Base-by-base conservation (phyloP, 352 stramenopile species). In the Globisporangium iwayamae region DNA sequence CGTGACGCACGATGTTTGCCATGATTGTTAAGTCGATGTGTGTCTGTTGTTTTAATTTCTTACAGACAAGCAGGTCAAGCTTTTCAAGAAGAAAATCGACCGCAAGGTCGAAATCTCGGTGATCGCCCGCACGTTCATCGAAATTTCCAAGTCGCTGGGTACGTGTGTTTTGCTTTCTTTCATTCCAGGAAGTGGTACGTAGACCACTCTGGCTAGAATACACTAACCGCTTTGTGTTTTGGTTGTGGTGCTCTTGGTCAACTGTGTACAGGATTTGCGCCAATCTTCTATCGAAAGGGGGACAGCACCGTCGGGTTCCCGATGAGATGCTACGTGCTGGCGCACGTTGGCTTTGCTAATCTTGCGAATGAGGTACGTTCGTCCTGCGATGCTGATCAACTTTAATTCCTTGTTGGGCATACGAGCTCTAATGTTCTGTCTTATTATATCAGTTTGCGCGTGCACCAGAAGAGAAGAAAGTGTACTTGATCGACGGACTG, bases 201-300 rank as follows among this genome's bases (percentile, higher is more conserved):
- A 10, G 11, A 13, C 34, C 11, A 39, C 8, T 13, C 11, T 39
- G 34, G 34, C 34, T 39, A 10, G 34, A 13, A 10, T 10, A 39
- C 34, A 39, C 34, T 39, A 39, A 39, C 34, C 34, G 34, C 34
- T 47, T 30, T 22, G 10, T 47, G 14, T 13, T 45, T 3, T 18
- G 47, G 25, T 25, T 55, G 32, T 28, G 56, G 25, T 55, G 14
- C 43, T 63, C 4, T 4, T 16, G 8, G n/a, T 30, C 28, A 3
- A 43, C 22, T 30, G 5, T 46, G 20, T 28, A 14, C 48, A 86
- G 78, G 76, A 38, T 83, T 57, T 65, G 75, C 4, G 56, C 69
- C 53, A 2, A 64, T 88, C n/a, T 87, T 90, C 39, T 82, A 76
- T 2, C 74, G 77, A 7, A 87, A 88, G 22, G 41, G 41, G 62